Conservation (phyloP, 129 eudicot genomes). For the Lactuca sativa region DNA sequence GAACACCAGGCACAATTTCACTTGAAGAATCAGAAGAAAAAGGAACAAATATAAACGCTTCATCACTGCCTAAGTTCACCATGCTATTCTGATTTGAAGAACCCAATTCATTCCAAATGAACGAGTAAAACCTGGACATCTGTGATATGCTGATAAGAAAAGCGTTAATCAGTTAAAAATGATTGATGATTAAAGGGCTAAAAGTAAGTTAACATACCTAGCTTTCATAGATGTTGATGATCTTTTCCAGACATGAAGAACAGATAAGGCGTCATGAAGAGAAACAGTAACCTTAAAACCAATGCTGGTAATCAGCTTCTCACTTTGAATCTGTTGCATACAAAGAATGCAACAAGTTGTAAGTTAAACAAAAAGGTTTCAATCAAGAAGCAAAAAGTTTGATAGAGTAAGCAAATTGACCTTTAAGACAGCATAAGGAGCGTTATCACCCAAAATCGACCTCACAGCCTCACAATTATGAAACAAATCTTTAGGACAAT, state of each 20-base stretch:
- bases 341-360: background rate
- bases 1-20: slow-evolving; percentile 66
- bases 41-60: slow-evolving; percentile 78
- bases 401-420: slow-evolving; percentile 27
- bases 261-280: slow-evolving; percentile 54
- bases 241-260: slow-evolving; percentile 65
- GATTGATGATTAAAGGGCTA: background rate
- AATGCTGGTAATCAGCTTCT: slow-evolving; percentile 52
- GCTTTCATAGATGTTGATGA: slow-evolving; percentile 55
- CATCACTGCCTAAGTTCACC: slow-evolving; percentile 48
- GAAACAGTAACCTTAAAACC: slow-evolving; percentile 71
- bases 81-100: slow-evolving; percentile 41
- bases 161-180: slow-evolving; percentile 14
- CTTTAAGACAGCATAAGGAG: slow-evolving; percentile 78
- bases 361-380: background rate
- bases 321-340: slow-evolving; percentile 60
- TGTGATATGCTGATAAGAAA: slow-evolving; percentile 55
- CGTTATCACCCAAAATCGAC: slow-evolving; percentile 62
- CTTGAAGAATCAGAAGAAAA: slow-evolving; percentile 22
- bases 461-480: slow-evolving; percentile 66
- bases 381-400: slow-evolving; percentile 2
- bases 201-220: slow-evolving; percentile 41
- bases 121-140: slow-evolving; percentile 73
- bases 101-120: slow-evolving; percentile 62
- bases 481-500: slow-evolving; percentile 63